These are phyloP conservation scores for Geranium incanum DNA, from an alignment of 441 rosid species.

Conservation along the genomic window DNA sequence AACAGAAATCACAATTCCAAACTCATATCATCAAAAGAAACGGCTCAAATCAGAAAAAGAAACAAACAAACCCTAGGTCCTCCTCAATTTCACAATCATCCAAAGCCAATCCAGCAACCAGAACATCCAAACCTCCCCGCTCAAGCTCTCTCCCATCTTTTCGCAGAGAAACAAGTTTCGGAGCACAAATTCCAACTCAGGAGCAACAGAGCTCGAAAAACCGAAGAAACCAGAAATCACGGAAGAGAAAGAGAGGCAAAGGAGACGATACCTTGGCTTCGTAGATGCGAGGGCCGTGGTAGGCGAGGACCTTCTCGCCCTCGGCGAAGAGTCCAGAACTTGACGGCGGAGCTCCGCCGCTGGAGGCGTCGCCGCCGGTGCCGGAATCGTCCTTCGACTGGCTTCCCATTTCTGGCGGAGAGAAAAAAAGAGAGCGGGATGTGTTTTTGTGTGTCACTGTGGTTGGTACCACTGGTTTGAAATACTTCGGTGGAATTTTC, in stretches of 20 bases:
- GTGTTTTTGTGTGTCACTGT: background rate
- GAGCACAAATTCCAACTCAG: conserved; percentile 1
- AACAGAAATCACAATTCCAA: background rate
- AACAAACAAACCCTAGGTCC: conserved; percentile 2
- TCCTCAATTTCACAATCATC: conserved; percentile 3
- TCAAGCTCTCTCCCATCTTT: background rate
- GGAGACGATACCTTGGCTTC: conserved; percentile 72
- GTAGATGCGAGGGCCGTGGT: conserved; percentile 97
- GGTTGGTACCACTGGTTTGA: conserved; percentile 2
- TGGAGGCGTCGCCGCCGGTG: conserved; percentile 68
- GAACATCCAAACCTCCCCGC: background rate
- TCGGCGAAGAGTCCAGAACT: conserved; percentile 56
- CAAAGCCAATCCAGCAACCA: background rate
- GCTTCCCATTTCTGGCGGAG: conserved; percentile 50
- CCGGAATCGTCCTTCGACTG: conserved; percentile 73
- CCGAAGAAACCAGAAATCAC: background rate
- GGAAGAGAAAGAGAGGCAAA: conserved; percentile 13
- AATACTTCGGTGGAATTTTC: background rate
- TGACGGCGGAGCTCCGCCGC: conserved; percentile 63
- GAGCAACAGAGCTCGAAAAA: background rate
- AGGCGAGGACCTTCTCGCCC: conserved; percentile 93
- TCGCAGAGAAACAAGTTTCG: background rate
- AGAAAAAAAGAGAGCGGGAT: background rate
- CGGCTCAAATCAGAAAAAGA: background rate
- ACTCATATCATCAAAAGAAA: background rate